Conservation (phyloP, 768 basidiomycete species). For the Dentipellis fragilis region DNA sequence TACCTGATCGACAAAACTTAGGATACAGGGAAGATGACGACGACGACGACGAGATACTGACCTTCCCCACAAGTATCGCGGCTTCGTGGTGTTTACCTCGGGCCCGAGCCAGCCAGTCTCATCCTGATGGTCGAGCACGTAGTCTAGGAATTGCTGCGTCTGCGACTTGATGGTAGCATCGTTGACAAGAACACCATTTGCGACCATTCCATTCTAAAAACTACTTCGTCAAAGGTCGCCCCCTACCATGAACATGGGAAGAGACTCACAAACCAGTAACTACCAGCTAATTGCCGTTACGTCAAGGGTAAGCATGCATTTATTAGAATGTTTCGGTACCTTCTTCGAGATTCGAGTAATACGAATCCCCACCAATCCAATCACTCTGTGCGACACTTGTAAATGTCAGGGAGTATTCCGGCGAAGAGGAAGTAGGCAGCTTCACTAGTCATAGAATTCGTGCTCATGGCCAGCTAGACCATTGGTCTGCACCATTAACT, state of each 20-base stretch:
- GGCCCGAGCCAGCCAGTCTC: constrained; percentile 48
- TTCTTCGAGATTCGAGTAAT: constrained; percentile 27
- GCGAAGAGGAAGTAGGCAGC: no score
- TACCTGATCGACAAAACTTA: constrained; percentile 22
- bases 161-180: constrained; percentile 35
- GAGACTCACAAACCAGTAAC: constrained; percentile 46
- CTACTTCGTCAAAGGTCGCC: not conserved
- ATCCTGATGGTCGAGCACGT: constrained; percentile 42
- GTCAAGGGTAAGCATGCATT: not conserved
- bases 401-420: not conserved
- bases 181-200: constrained; percentile 38
- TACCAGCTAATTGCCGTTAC: constrained; percentile 29
- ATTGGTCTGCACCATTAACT: constrained; percentile 25
- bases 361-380: constrained; percentile 25
- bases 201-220: constrained; percentile 41
- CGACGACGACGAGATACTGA: constrained; percentile 6
- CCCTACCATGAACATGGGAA: not conserved
- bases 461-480: constrained; percentile 27
- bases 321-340: constrained; percentile 10
- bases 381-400: constrained; percentile 23
- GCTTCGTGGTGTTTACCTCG: constrained; percentile 41
- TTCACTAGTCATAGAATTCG: constrained; percentile 26
- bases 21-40: not conserved
- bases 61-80: constrained; percentile 46
- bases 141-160: constrained; percentile 37